These are phyloP conservation scores for Spizellomyces sp. DNA, from an alignment of 192 early-diverging fungal genomes.

Conservation along the genomic window DNA sequence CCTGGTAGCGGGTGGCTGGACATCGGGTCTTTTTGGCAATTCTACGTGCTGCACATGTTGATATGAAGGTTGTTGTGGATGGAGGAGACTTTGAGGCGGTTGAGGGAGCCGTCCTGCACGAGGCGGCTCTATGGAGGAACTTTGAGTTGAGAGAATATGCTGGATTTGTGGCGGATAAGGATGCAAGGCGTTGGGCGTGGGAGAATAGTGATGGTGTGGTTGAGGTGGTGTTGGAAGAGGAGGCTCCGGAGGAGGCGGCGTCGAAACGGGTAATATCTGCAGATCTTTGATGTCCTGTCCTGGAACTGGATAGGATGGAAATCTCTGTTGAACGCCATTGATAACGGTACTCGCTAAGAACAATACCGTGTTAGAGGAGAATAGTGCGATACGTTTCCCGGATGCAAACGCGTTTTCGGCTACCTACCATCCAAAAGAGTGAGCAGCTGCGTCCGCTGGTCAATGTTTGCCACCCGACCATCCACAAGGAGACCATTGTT, in stretches of 20 bases:
- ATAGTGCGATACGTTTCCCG: neutral
- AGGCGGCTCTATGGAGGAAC: neutral
- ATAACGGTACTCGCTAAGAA: conserved; percentile 1
- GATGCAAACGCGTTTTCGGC: neutral
- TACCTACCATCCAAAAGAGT: conserved; percentile 61
- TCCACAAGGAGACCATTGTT: conserved; percentile 52
- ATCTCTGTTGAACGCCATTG: conserved; percentile 11
- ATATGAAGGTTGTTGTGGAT: neutral
- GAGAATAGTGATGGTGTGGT: neutral
- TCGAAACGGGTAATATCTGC: conserved; percentile 44
- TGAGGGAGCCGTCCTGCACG: neutral
- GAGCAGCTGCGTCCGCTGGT: conserved; percentile 60
- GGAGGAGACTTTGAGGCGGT: conserved; percentile 3
- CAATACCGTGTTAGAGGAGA: too few species aligned
- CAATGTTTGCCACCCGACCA: conserved; percentile 63
- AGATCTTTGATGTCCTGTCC: conserved; percentile 70
- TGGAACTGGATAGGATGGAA: conserved; percentile 54
- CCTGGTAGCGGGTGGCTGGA: neutral
- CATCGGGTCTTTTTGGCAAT: neutral
- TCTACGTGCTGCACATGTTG: neutral
- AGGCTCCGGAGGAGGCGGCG: neutral
- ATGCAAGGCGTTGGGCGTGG: neutral
- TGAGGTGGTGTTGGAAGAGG: neutral
- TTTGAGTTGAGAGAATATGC: neutral
- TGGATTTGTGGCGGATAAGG: neutral